Conservation (phyloP, 768 basidiomycete genomes). For the Scleroderma citrinum region DNA sequence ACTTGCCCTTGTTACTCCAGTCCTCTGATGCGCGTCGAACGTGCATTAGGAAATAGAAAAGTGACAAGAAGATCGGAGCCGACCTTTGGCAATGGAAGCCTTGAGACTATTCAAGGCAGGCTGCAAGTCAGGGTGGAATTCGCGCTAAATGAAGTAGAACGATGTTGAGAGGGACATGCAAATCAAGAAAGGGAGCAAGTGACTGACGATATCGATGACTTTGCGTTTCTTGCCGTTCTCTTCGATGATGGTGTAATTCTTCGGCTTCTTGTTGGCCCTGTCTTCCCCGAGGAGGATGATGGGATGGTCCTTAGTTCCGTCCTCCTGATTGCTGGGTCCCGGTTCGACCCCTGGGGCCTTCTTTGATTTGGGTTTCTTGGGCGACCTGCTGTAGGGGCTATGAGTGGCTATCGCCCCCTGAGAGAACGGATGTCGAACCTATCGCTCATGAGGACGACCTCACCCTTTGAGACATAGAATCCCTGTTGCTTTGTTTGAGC, state of each 20-base stretch:
- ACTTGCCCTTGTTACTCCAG: constrained; percentile 83
- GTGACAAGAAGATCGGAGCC: background rate
- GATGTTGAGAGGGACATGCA: background rate
- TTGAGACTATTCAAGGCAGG: constrained; percentile 55
- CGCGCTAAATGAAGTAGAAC: constrained; percentile 32
- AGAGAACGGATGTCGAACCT: constrained; percentile 32
- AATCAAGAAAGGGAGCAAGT: background rate
- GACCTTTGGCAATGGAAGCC: constrained; percentile 54
- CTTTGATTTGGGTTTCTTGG: constrained; percentile 70
- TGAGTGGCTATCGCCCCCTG: constrained; percentile 7
- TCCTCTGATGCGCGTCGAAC: constrained; percentile 41
- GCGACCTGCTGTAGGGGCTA: constrained; percentile 36
- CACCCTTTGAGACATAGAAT: constrained; percentile 87
- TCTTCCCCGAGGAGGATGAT: constrained; percentile 40
- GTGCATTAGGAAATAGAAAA: background rate
- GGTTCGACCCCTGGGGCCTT: constrained; percentile 31
- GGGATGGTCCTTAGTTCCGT: constrained; percentile 48
- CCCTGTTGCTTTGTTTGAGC: constrained; percentile 90
- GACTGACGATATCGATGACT: constrained; percentile 56
- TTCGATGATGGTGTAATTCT: constrained; percentile 44
- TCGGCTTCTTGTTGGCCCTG: constrained; percentile 45
- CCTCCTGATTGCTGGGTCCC: constrained; percentile 23
- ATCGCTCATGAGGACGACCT: constrained; percentile 82
- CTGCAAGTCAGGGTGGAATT: constrained; percentile 71
- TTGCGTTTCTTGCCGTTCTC: constrained; percentile 69